These are phyloP conservation scores for Corinectria fuckeliana DNA, from an alignment of 2,329 filamentous ascomycete species.

Conservation along the genomic window DNA sequence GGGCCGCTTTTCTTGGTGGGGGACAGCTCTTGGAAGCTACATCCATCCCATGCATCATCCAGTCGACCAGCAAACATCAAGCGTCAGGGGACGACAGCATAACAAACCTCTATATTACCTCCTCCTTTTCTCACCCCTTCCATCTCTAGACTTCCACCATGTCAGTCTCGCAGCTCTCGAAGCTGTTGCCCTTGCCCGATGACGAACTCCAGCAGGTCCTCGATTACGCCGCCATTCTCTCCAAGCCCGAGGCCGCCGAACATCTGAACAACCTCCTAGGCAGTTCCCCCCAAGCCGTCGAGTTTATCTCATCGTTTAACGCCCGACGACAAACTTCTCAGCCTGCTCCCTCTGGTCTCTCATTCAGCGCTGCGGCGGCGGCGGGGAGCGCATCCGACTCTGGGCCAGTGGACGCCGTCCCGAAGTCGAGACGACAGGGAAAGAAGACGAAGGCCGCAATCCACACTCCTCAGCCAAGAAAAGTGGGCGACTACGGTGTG, in stretches of 20 bases:
- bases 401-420: constrained; percentile 50
- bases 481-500: constrained; percentile 65
- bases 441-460: constrained; percentile 67
- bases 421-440: constrained; percentile 54
- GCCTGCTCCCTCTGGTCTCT: constrained; percentile 26
- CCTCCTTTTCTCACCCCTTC: neutral
- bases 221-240: constrained; percentile 78
- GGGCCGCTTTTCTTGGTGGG: constrained; percentile 18
- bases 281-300: constrained; percentile 77
- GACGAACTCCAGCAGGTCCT: constrained; percentile 84
- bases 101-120: neutral
- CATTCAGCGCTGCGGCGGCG: constrained; percentile 34
- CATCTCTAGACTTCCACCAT: constrained; percentile 42
- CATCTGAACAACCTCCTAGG: constrained; percentile 90
- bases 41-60: constrained; percentile 1
- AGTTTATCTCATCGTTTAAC: constrained; percentile 85
- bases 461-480: constrained; percentile 69
- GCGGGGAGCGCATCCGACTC: constrained; percentile 5
- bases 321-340: constrained; percentile 60
- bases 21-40: constrained; percentile 5
- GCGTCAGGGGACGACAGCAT: neutral
- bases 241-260: constrained; percentile 78
- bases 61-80: neutral
- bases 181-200: constrained; percentile 83
- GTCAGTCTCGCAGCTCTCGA: constrained; percentile 72